These are phyloP conservation scores for Quercus tomentella DNA, from an alignment of 331 rosid genomes.

Conservation along the genomic window DNA sequence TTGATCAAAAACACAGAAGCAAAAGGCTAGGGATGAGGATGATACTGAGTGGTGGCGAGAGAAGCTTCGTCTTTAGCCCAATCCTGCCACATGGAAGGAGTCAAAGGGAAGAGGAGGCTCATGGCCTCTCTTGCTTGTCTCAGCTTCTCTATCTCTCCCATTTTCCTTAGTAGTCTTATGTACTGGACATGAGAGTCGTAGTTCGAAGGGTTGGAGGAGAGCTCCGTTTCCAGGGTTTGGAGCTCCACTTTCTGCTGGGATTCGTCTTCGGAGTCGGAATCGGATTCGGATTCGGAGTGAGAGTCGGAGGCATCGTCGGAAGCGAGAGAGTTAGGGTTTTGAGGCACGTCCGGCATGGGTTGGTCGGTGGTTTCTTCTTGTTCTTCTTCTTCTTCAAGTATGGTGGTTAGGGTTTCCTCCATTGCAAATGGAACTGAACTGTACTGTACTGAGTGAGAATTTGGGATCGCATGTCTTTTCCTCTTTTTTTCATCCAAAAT, in stretches of 20 bases:
- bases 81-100: constrained; percentile 79
- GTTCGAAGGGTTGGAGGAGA: constrained; percentile 41
- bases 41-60: constrained; percentile 45
- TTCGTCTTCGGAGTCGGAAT: constrained; percentile 56
- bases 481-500: too few relatives aligned
- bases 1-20: neutral
- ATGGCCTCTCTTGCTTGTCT: constrained; percentile 74
- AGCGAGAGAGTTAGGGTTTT: constrained; percentile 17
- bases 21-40: neutral
- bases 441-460: too few relatives aligned
- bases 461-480: too few relatives aligned
- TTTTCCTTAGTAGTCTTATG: constrained; percentile 60
- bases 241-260: constrained; percentile 57
- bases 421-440: neutral
- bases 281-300: constrained; percentile 38
- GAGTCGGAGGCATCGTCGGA: constrained; percentile 7
- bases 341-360: constrained; percentile 29
- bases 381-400: neutral
- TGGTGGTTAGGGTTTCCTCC: constrained; percentile 36
- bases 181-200: constrained; percentile 51
- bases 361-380: constrained; percentile 17
- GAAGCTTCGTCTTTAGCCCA: constrained; percentile 90
- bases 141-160: constrained; percentile 72
- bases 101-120: constrained; percentile 66
- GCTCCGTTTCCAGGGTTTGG: constrained; percentile 54